Evolutionary conservation across 139 green algal species (phyloP).

Genomic region (Chlamydomonas incerta): DNA sequence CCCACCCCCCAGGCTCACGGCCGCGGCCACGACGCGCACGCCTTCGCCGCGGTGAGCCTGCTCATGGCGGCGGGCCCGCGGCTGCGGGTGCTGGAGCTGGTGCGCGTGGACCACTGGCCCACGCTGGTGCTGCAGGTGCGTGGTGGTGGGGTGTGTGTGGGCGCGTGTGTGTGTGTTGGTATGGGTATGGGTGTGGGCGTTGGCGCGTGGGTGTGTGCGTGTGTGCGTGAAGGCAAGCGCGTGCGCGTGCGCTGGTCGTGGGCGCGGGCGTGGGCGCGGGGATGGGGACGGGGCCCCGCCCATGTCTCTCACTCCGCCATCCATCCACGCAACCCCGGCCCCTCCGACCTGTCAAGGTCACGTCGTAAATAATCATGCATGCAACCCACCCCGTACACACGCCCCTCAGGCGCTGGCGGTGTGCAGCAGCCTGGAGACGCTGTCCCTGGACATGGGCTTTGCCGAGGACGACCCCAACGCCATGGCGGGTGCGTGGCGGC

Average conservation of each 20-base stretch:
- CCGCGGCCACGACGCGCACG: not conserved
- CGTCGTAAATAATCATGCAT: too few relatives aligned
- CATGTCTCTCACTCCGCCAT: too few relatives aligned
- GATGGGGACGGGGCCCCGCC: too few relatives aligned
- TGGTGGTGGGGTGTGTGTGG: not conserved
- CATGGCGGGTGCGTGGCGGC: not conserved
- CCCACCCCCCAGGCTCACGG: not conserved
- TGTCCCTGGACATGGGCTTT: not conserved
- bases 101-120: not conserved
- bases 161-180: not conserved
- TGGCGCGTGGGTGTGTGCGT: too few relatives aligned
- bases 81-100: not conserved
- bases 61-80: not conserved
- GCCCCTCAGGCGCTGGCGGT: not conserved
- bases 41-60: not conserved
- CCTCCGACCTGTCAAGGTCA: too few relatives aligned
- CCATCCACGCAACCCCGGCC: too few relatives aligned
- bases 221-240: too few relatives aligned
- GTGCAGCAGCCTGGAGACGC: not conserved
- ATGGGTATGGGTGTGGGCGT: not conserved
- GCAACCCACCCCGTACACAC: not conserved
- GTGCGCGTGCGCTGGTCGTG: too few relatives aligned
- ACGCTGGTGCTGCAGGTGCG: not conserved
- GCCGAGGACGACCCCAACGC: not conserved
- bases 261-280: too few relatives aligned